Conservation (phyloP, 192 early-diverging fungal species). For the Coemansia furcata region DNA sequence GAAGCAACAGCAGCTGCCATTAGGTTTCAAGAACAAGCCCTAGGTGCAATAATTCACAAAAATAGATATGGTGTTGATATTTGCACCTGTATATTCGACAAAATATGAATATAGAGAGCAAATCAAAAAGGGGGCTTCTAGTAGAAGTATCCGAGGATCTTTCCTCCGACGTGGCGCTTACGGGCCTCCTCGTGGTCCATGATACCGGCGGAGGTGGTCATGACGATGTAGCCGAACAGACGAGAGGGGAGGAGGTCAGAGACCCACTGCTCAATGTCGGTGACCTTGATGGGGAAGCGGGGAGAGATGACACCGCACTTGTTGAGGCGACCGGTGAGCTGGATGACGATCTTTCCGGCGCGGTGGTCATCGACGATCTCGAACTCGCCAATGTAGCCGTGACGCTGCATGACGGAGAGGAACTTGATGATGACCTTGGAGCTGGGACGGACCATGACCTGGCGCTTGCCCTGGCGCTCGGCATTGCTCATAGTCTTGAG, state of each 20-base stretch:
- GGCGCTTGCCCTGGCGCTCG: slow-evolving; percentile 97
- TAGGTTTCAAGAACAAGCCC: slow-evolving; percentile 27
- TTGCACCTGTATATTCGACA: slow-evolving; percentile 1
- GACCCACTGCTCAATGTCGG: slow-evolving; percentile 95
- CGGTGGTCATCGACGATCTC: slow-evolving; percentile 99
- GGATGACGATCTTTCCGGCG: slow-evolving; percentile 96
- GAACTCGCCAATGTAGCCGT: slow-evolving; percentile 99
- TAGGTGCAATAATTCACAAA: background rate
- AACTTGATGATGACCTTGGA: slow-evolving; percentile 99
- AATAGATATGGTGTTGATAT: background rate
- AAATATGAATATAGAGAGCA: background rate
- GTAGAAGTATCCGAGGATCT: slow-evolving; percentile 96
- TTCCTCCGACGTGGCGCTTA: slow-evolving; percentile 95
- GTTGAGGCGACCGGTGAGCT: slow-evolving; percentile 98
- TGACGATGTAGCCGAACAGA: slow-evolving; percentile 95
- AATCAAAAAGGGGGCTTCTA: slow-evolving; percentile 31
- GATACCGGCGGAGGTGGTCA: slow-evolving; percentile 94
- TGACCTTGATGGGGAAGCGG: slow-evolving; percentile 95
- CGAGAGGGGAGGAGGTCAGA: slow-evolving; percentile 96
- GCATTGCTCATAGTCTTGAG: slow-evolving; percentile 99
- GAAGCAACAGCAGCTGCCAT: slow-evolving; percentile 16
- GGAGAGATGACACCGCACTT: slow-evolving; percentile 99
- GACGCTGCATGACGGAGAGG: slow-evolving; percentile 98
- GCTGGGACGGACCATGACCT: slow-evolving; percentile 94
- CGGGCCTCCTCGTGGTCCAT: slow-evolving; percentile 99